phyloP scores from a whole-genome alignment of 139 green algal genomes.

The Pseudopediastrum boryanum region DNA sequence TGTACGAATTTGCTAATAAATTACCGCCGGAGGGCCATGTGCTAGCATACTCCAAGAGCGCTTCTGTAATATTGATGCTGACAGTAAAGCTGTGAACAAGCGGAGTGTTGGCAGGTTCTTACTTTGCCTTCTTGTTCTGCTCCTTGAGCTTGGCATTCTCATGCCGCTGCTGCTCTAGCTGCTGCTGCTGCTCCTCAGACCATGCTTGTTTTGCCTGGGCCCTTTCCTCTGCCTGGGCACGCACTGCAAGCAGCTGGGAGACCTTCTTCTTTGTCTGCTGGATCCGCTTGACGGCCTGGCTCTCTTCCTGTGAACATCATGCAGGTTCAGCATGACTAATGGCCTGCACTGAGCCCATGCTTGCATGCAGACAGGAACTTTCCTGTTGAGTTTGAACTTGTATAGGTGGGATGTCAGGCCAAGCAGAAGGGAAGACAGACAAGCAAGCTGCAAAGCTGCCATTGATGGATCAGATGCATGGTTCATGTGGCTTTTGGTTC shows the following conservation, averaged over 20 bases:
- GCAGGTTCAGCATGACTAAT: too few species aligned
- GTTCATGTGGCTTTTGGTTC: too few species aligned
- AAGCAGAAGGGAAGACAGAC: neutral
- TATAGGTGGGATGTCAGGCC: neutral
- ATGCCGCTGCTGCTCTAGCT: conserved; percentile 57
- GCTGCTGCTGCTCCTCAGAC: conserved; percentile 42
- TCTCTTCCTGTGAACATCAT: too few species aligned
- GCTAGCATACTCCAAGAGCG: neutral
- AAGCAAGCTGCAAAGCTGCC: neutral
- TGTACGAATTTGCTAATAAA: neutral
- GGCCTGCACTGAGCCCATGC: too few species aligned
- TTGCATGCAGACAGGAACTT: neutral
- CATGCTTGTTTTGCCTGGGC: conserved; percentile 59
- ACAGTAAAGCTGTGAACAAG: neutral
- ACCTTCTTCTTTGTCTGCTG: conserved; percentile 67
- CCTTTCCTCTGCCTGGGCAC: conserved; percentile 59
- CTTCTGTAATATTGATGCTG: neutral
- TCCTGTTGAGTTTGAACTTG: neutral
- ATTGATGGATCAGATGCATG: too few species aligned
- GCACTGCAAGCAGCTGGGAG: conserved; percentile 57
- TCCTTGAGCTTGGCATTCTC: conserved; percentile 60
- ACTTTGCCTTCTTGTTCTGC: conserved; percentile 53
- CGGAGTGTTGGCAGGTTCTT: neutral
- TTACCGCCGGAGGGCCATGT: neutral
- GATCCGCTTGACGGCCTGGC: conserved; percentile 63